These are phyloP conservation scores for Mucor irregularis DNA, from an alignment of 371 early-diverging fungal species.

Conservation along the genomic window DNA sequence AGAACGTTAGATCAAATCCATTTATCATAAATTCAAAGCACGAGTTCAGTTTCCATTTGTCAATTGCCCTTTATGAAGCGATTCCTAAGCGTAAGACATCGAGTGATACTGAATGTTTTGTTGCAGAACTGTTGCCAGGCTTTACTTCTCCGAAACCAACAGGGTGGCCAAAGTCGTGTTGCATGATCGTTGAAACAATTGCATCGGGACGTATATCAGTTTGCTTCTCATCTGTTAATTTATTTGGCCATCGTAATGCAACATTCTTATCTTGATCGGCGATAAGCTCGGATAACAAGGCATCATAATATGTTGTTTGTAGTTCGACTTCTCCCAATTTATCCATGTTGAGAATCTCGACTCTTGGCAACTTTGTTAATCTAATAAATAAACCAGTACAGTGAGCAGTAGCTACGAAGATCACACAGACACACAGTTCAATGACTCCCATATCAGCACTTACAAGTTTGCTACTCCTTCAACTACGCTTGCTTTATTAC, in stretches of 20 bases:
- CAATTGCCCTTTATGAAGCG: constrained; percentile 20
- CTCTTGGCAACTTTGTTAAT: constrained; percentile 5
- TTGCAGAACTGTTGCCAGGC: constrained; percentile 17
- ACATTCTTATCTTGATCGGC: constrained; percentile 1
- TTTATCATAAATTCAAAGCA: constrained; percentile 22
- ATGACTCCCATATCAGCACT: constrained; percentile 7
- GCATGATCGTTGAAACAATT: constrained; percentile 17
- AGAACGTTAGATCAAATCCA: constrained; percentile 21
- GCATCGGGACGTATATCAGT: constrained; percentile 15
- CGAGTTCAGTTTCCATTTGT: constrained; percentile 12
- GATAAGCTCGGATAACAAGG: background rate
- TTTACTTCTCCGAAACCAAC: constrained; percentile 23
- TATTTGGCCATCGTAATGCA: constrained; percentile 13
- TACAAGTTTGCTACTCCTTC: constrained; percentile 9
- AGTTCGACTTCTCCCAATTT: constrained; percentile 9
- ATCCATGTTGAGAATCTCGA: constrained; percentile 8
- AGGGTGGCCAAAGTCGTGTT: constrained; percentile 18
- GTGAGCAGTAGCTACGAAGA: constrained; percentile 3
- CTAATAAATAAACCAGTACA: constrained; percentile 7
- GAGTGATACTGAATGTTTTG: constrained; percentile 19
- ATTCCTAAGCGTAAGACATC: constrained; percentile 20
- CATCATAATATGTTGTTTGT: background rate
- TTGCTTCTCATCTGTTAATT: background rate
- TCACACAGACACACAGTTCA: constrained; percentile 6
- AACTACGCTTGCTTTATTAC: constrained; percentile 11